Base-by-base conservation (phyloP, 2,329 filamentous ascomycete species). In the Tolypocladium guangdongense region DNA sequence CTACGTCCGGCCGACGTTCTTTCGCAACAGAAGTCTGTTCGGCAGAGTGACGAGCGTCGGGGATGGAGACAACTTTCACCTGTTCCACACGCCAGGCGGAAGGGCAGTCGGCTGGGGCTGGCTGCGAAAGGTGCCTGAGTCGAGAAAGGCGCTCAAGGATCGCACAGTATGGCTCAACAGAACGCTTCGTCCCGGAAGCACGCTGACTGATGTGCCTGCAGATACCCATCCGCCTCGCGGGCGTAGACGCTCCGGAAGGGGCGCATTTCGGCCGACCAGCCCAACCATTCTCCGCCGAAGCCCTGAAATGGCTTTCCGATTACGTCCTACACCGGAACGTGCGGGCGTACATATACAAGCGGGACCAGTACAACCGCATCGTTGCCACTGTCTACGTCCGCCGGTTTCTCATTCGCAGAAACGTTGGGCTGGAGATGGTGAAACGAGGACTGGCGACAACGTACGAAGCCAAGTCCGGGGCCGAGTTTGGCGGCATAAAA, bases 71-170 rank as follows among this genome's bases (percentile, higher is more conserved):
- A 92, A 92, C 66, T 96, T 99, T 68, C 87, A 93, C 61, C 69
- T 99, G 49, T 99, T 87, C 67, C 93, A 99, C 68, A 97, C 90
- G 0, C 93, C 93, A 0, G 92, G 92, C n/a, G 93, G 93, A 12
- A 79, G 84, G 59, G 69, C 91, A 51, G 79, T 86, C 12, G 93
- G 93, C 52, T 99, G 93, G 93, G 90, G 87, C n/a, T 95, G 89
- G 90, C 64, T 93, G 58, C 85, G 90, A 63, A 84, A 72, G 55
- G 78, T 96, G 7, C 91, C 90, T 1, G 77, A 73, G 14, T 81
- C 78, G 54, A 86, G 79, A 65, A 81, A 84, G 54, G 80, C 83
- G 33, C 71, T 96, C 57, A 88, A 81, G 65, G 83, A 86, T 55
- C 83, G 86, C 59, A 96, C 91, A 55, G 90, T 95, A 76, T 48